Evolutionary conservation across 495 filamentous ascomycete species (phyloP), one percentile per base, ranked within the genome.

Genomic region (Penicillium steckii): DNA sequence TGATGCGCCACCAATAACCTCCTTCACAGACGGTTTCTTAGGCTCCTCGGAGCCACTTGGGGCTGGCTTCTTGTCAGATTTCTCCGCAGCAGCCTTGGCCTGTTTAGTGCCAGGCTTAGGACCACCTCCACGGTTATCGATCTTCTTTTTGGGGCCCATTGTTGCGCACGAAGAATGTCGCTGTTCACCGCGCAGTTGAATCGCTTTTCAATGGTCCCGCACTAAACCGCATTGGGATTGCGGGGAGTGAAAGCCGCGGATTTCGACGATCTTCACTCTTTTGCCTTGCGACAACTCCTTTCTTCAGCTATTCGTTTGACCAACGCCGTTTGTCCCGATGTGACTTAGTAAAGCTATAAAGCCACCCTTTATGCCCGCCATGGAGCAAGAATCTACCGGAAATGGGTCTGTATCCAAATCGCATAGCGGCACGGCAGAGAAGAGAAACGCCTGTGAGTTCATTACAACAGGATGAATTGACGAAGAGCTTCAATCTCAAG

Each of bases 1-100:
- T 64, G 91, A 96, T 57, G 89, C 83, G 44, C 94, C 94, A 44
- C 90, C 95, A 67, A 98, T 96, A 50, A 98, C 73, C 56, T 89
- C 85, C 70, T 91, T 88, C 47, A 90, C 85, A 25, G 89, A 85
- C 30, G 90, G 89, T 59, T 87, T 88, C 53, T 91, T 91, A 18
- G 83, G 84, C 53, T 73, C 76, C 22, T 86, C 83, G 41, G 73
- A 69, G 4, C 66, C 52, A 22, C 61, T 83, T 38, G 73, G 69
- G 3, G 67, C 52, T 21, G 61, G 65, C 53, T 56, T 65, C 60
- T 70, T 70, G 46, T 72, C 67, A 41, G 66, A 60, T 52, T 67
- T 65, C 45, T 73, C 69, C 43, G 66, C 60, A 13, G 67, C 69
- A 35, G 71, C 68, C 49, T 79, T 76, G 38, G 75, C 75, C 43